Conservation (phyloP, 83 land plant genomes). For the Thuja plicata region DNA sequence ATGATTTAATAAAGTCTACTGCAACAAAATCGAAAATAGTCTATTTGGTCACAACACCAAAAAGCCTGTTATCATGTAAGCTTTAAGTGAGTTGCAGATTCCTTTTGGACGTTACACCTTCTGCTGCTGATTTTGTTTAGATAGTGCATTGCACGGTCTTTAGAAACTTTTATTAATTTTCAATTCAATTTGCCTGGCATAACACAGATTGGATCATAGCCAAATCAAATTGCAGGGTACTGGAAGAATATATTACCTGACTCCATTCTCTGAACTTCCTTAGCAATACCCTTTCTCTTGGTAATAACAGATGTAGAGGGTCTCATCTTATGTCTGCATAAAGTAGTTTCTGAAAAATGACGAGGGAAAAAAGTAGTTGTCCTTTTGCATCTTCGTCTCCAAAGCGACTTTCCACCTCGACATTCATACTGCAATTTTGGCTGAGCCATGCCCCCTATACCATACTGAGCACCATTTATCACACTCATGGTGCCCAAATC, state of each 20-base stretch:
- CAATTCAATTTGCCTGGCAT: background rate
- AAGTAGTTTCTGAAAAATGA: background rate
- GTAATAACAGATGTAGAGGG: background rate
- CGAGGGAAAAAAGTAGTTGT: background rate
- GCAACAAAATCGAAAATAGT: background rate
- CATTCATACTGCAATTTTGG: background rate
- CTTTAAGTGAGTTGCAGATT: background rate
- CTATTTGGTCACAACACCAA: background rate
- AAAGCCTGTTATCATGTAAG: background rate
- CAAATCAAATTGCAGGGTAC: background rate
- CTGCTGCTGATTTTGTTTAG: background rate
- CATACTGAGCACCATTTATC: background rate
- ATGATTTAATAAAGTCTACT: too few relatives aligned
- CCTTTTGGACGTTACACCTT: background rate
- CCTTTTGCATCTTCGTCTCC: background rate
- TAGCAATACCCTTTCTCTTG: background rate
- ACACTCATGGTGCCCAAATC: constrained; percentile 3
- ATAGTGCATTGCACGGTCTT: background rate
- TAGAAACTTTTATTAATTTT: background rate
- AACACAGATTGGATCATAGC: background rate
- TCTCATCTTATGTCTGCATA: background rate
- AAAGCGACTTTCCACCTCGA: background rate
- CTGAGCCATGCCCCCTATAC: background rate
- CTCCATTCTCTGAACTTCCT: background rate
- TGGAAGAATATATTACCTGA: background rate